These are phyloP conservation scores for Pseudogymnoascus sp. DNA, from an alignment of 2,329 filamentous ascomycete genomes.

Conservation along the genomic window DNA sequence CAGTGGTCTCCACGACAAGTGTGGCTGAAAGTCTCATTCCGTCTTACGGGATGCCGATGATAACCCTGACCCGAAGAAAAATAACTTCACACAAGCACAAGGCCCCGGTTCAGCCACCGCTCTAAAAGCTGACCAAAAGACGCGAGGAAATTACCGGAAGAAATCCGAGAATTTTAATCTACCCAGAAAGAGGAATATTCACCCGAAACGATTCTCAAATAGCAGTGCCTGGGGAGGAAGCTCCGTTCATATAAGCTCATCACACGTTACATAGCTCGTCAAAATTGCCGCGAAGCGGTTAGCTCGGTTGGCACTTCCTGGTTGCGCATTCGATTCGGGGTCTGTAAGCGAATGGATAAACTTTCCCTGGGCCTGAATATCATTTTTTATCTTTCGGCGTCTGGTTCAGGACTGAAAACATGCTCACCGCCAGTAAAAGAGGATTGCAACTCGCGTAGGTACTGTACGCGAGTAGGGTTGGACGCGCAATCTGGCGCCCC, in stretches of 20 bases:
- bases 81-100: not conserved
- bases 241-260: constrained; percentile 8
- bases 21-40: constrained; percentile 3
- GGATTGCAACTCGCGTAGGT: not conserved
- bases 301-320: constrained; percentile 1
- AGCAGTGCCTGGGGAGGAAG: not conserved
- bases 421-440: not conserved
- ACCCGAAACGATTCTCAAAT: not conserved
- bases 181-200: not conserved
- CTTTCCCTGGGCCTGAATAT: not conserved
- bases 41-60: not conserved
- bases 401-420: not conserved
- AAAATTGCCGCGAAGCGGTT: constrained; percentile 9
- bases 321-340: not conserved
- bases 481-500: not conserved
- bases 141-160: not conserved
- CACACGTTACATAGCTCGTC: constrained; percentile 8
- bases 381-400: constrained; percentile 2
- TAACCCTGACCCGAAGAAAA: not conserved
- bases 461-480: not conserved
- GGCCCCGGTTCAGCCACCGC: not conserved
- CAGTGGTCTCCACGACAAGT: not conserved
- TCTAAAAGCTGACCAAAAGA: not conserved
- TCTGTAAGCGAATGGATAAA: constrained; percentile 2
- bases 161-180: not conserved